Percentiles rank a stretch among this genome's conserved stretches.
These are phyloP conservation scores for Ogataea methylovora DNA, from an alignment of 805 yeast genomes.

Conservation along the genomic window DNA sequence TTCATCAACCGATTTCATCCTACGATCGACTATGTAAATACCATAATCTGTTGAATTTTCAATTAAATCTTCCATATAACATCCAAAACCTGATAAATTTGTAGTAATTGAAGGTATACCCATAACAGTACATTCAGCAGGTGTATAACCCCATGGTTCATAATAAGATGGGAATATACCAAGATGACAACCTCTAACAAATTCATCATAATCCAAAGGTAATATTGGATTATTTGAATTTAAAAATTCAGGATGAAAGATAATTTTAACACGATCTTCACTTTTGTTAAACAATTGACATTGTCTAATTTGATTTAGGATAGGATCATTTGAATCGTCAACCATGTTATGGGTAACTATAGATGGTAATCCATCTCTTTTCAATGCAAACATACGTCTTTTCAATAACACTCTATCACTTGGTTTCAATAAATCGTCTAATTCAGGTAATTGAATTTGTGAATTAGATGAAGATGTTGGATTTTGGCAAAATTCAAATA, in stretches of 20 bases:
- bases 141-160: slow-evolving; percentile 99
- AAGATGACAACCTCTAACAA: slow-evolving; percentile 94
- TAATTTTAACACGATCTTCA: slow-evolving; percentile 86
- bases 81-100: slow-evolving; percentile 93
- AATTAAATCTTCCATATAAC: slow-evolving; percentile 96
- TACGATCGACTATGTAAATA: slow-evolving; percentile 92
- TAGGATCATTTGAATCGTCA: slow-evolving; percentile 87
- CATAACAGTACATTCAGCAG: slow-evolving; percentile 99
- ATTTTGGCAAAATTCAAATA: slow-evolving; percentile 75
- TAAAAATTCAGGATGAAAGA: slow-evolving; percentile 96
- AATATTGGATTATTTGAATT: slow-evolving; percentile 92
- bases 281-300: slow-evolving; percentile 87
- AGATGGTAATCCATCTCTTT: slow-evolving; percentile 86
- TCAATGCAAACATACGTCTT: slow-evolving; percentile 87
- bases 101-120: slow-evolving; percentile 98
- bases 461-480: slow-evolving; percentile 24
- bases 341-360: slow-evolving; percentile 96
- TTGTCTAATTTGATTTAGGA: slow-evolving; percentile 82
- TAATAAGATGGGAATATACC: slow-evolving; percentile 98
- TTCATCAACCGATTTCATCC: slow-evolving; percentile 88
- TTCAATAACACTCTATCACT: slow-evolving; percentile 85
- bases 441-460: slow-evolving; percentile 46
- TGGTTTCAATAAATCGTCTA: slow-evolving; percentile 78
- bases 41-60: slow-evolving; percentile 95
- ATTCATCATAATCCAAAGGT: slow-evolving; percentile 92